Base-by-base conservation (phyloP, 2,329 filamentous ascomycete species). In the Mycosphaerella arachidis region DNA sequence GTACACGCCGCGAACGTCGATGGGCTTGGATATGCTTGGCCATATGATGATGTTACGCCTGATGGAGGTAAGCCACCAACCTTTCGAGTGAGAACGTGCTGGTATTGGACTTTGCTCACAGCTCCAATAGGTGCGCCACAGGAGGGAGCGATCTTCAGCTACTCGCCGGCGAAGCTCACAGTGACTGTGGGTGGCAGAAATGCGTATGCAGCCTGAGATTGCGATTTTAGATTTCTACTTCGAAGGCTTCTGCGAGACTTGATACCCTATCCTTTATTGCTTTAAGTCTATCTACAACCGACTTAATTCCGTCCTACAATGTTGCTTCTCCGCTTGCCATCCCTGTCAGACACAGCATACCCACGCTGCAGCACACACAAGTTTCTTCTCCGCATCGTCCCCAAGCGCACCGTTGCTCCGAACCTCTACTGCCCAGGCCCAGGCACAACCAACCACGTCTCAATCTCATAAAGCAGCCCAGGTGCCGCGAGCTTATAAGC, bases 1-100 rank as follows among this genome's bases (percentile, higher is more conserved):
- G 69, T 73, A 9, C 71, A 73, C 55, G 66, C 69, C 7, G 68
- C 70, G 20, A 84, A 87, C 73, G 68, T 80, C 4, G 84, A 88
- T 69, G 80, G 81, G 1, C 75, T 78, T 48, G 86, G 86, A 0
- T 89, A 89, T 68, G 82, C 84, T 0, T 89, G 88, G 68, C 79
- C 86, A 0, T 89, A 88, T 65, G 86, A 89, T 67, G 86, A 89
- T 69, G 86, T 89, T 18, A 82, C 84, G 57, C 81, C 84, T 0
- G 76, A 79, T 60, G 83, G 79, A 18, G 78, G 80, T 30, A 75
- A 79, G 63, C 56, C 12, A 10, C 6, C 12, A 43, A 29, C 18
- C 13, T 16, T 18, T 2, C 20, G 13, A 81, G 84, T 67, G 78
- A 24, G 3, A 24, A 7, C 30, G 29, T 16, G 27, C 5, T 35